phyloP scores from a whole-genome alignment of 371 early-diverging fungal species.

The Mortierella sp. region DNA sequence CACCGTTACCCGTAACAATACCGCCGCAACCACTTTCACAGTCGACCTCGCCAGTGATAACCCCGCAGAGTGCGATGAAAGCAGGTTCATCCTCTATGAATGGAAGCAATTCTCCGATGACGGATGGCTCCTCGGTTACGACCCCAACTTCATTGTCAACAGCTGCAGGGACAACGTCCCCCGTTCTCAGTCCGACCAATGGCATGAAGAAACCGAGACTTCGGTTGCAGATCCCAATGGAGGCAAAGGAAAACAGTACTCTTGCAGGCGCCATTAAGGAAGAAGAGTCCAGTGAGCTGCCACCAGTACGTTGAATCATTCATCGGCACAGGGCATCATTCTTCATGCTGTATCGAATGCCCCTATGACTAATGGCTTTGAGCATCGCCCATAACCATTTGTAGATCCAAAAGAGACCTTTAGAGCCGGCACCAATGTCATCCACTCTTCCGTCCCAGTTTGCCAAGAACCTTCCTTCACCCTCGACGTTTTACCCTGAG shows the following conservation, averaged over 20 bases:
- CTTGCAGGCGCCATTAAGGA: conserved; percentile 53
- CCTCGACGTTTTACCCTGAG: conserved; percentile 80
- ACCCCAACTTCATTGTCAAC: conserved; percentile 28
- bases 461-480: conserved; percentile 81
- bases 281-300: conserved; percentile 49
- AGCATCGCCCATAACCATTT: no score
- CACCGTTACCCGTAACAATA: conserved; percentile 6
- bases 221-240: conserved; percentile 44
- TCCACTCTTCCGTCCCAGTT: conserved; percentile 78
- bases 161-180: conserved; percentile 29
- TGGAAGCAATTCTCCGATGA: conserved; percentile 49
- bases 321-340: background rate
- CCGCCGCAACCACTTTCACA: conserved; percentile 40
- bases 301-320: conserved; percentile 25
- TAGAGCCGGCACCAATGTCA: conserved; percentile 53
- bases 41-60: conserved; percentile 41
- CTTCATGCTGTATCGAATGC: background rate
- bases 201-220: conserved; percentile 48
- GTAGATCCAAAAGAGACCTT: conserved; percentile 43
- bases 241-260: conserved; percentile 43
- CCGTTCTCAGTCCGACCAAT: conserved; percentile 47
- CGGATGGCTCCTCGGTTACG: conserved; percentile 47
- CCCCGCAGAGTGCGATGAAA: conserved; percentile 44
- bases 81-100: conserved; percentile 47
- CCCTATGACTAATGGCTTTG: background rate